Conservation (phyloP, 768 basidiomycete genomes). For the Mycena alexandri region DNA sequence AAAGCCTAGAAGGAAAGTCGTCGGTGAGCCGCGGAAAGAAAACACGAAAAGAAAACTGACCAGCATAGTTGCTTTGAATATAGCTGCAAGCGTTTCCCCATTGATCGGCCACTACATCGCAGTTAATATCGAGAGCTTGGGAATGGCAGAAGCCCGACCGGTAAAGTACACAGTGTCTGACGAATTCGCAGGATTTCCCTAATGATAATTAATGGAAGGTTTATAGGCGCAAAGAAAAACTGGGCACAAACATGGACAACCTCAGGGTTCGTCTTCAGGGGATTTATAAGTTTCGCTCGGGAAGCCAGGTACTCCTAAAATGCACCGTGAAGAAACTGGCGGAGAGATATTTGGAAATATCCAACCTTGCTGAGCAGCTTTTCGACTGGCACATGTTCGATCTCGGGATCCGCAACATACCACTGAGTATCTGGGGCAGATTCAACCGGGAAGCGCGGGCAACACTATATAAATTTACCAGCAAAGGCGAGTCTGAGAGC, state of each 20-base stretch:
- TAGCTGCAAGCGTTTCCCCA: conserved; percentile 93
- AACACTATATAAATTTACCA: conserved; percentile 55
- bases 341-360: background rate
- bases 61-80: conserved; percentile 91
- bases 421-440: conserved; percentile 78
- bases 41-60: conserved; percentile 50
- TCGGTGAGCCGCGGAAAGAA: background rate
- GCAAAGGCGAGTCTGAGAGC: conserved; percentile 73
- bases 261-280: conserved; percentile 70
- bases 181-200: conserved; percentile 87
- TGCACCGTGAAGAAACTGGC: conserved; percentile 17
- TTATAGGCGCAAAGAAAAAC: conserved; percentile 1
- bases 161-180: conserved; percentile 97
- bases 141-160: conserved; percentile 53
- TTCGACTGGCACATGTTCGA: conserved; percentile 81
- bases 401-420: conserved; percentile 93
- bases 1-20: conserved; percentile 70
- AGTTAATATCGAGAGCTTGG: background rate
- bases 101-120: conserved; percentile 74
- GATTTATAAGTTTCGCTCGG: conserved; percentile 85
- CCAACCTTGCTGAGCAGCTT: conserved; percentile 87
- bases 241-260: conserved; percentile 70
- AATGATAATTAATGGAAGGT: conserved; percentile 23
- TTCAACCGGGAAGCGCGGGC: background rate
- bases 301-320: conserved; percentile 83